These are phyloP conservation scores for Leccinum disarticulatum DNA, from an alignment of 768 basidiomycete species.

Conservation along the genomic window DNA sequence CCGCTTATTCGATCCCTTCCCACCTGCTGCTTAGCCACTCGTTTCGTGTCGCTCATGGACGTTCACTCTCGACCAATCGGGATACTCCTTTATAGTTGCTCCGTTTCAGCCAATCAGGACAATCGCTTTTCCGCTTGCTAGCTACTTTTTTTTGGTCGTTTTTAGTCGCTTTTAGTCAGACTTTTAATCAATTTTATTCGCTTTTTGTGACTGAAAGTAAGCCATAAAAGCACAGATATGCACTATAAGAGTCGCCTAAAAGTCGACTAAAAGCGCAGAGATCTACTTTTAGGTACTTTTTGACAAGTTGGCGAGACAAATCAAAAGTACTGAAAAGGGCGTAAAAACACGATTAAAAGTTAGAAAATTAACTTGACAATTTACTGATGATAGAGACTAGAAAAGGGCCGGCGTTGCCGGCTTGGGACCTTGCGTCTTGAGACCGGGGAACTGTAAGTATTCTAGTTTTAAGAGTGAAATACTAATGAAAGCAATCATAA, in stretches of 20 bases:
- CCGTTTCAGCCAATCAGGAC: not conserved
- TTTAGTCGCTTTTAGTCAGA: not conserved
- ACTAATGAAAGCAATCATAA: no score
- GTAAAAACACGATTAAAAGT: not conserved
- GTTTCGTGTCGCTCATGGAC: not conserved
- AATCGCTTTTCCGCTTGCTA: not conserved
- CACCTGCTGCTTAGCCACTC: not conserved
- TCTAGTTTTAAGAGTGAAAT: no score
- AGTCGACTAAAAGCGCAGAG: not conserved
- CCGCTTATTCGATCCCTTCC: not conserved
- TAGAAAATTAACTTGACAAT: not conserved
- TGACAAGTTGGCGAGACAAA: not conserved
- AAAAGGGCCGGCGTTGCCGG: no score
- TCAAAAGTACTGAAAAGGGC: not conserved
- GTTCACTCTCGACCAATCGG: not conserved
- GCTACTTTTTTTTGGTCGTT: not conserved
- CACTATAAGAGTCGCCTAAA: not conserved
- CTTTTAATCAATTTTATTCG: not conserved
- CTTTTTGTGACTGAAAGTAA: not conserved
- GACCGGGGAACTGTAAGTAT: no score
- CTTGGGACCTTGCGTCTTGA: no score
- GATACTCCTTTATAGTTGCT: no score
- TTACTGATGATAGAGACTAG: not conserved
- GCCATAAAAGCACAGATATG: not conserved
- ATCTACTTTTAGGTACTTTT: not conserved